These are phyloP conservation scores for Xylariaceae sp. DNA, from an alignment of 2,329 filamentous ascomycete genomes.

Conservation along the genomic window DNA sequence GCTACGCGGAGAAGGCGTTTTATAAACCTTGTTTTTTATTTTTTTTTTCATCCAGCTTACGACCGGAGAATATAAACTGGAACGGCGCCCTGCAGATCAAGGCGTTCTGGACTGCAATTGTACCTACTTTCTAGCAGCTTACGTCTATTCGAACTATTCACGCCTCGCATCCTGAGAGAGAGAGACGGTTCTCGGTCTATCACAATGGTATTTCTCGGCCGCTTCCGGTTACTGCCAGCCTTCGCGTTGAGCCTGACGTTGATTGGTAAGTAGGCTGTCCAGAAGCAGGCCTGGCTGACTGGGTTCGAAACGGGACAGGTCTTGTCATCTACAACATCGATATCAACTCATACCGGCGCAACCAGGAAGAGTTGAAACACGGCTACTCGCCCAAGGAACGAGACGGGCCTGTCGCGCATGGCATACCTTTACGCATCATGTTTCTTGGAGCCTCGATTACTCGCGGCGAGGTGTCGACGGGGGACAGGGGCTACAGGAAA, in stretches of 20 bases:
- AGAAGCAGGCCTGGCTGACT: background rate
- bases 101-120: no score
- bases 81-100: no score
- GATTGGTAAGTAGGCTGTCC: slow-evolving; percentile 6
- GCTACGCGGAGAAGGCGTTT: no score
- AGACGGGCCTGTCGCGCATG: slow-evolving; percentile 15
- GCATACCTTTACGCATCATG: slow-evolving; percentile 26
- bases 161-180: background rate
- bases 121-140: background rate
- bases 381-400: slow-evolving; percentile 1
- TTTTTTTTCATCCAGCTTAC: no score
- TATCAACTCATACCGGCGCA: slow-evolving; percentile 19
- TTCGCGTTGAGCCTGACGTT: slow-evolving; percentile 2
- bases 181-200: background rate
- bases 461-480: slow-evolving; percentile 24
- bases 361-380: background rate
- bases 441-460: slow-evolving; percentile 25
- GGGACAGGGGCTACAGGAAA: slow-evolving; percentile 26
- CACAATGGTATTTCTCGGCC: slow-evolving; percentile 3
- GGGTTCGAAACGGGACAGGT: slow-evolving; percentile 1
- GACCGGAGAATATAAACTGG: no score
- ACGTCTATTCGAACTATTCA: background rate
- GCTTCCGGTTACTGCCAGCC: slow-evolving; percentile 1
- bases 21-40: no score
- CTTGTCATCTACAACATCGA: slow-evolving; percentile 20